A percentile compares a stretch with the other conserved stretches of the same genome.
Conservation (phyloP, 305 asterid genomes). For the Rubia balearica region DNA sequence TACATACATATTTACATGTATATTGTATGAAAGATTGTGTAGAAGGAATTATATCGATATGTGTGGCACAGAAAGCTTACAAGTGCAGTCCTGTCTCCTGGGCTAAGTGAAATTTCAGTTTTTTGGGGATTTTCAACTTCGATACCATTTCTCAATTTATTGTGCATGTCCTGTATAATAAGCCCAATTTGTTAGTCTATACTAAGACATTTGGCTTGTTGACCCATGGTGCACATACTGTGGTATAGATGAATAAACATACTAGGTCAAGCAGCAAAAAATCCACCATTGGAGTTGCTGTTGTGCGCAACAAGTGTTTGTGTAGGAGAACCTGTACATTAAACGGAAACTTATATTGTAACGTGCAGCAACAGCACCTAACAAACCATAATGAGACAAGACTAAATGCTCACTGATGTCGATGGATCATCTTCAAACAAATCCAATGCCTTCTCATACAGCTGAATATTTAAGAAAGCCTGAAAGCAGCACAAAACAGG, state of each 20-base stretch:
- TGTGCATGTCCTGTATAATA: conserved; percentile 54
- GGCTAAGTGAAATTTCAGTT: conserved; percentile 45
- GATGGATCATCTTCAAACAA: conserved; percentile 86
- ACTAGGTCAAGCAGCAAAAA: conserved; percentile 70
- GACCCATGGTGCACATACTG: background rate
- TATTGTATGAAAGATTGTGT: background rate
- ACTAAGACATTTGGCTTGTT: background rate
- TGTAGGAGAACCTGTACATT: conserved; percentile 60
- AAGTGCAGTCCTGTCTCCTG: conserved; percentile 63
- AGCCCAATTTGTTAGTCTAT: conserved; percentile 6
- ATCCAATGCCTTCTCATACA: conserved; percentile 86
- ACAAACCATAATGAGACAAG: conserved; percentile 10
- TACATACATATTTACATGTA: background rate
- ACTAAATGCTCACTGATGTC: conserved; percentile 55
- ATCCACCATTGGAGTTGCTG: conserved; percentile 73
- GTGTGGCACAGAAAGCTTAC: conserved; percentile 31
- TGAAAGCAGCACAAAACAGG: conserved; percentile 28
- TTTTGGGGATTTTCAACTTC: conserved; percentile 61
- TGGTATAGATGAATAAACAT: conserved; percentile 21
- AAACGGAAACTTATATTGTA: conserved; percentile 20
- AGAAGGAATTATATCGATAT: background rate
- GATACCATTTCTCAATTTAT: conserved; percentile 68
- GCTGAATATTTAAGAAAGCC: conserved; percentile 79
- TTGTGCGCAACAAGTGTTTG: conserved; percentile 81
- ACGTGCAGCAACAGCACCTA: conserved; percentile 20